Percentiles rank a stretch among this genome's conserved stretches.
phyloP scores from a whole-genome alignment of 106 monocot genomes.

The Dendrobium catenatum region DNA sequence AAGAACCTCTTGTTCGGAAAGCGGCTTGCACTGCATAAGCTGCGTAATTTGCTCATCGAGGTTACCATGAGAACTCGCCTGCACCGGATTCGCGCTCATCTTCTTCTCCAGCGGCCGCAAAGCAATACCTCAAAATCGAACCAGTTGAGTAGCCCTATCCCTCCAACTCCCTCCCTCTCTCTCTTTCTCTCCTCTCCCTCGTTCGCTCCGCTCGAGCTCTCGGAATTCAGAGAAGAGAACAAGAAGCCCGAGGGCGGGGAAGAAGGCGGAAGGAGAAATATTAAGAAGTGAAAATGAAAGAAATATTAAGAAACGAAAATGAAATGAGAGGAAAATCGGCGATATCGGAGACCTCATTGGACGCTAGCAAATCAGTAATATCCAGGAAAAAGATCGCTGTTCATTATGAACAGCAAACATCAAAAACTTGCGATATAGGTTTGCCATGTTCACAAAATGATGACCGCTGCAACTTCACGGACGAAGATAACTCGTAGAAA shows the following conservation, averaged over 20 bases:
- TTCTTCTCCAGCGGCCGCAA: conserved; percentile 8
- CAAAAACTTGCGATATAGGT: neutral
- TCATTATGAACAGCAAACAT: neutral
- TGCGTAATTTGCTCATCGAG: conserved; percentile 86
- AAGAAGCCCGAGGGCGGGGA: no score
- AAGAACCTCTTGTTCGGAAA: conserved; percentile 71
- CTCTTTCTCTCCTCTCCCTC: neutral
- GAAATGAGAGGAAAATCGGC: neutral
- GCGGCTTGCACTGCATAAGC: conserved; percentile 93
- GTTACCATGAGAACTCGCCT: conserved; percentile 46
- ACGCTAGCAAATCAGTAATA: neutral
- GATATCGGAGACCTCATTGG: neutral
- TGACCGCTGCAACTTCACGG: no score
- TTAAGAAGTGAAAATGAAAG: neutral
- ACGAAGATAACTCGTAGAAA: no score
- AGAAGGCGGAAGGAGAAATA: no score
- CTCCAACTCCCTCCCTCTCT: neutral
- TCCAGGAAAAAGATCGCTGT: neutral
- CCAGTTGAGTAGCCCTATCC: neutral
- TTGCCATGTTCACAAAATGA: no score
- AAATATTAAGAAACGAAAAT: neutral
- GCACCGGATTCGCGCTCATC: conserved; percentile 31
- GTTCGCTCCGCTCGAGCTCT: neutral
- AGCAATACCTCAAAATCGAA: neutral
- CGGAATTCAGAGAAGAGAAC: neutral